Percentiles rank a stretch among this genome's conserved stretches.
These are phyloP conservation scores for Leccinum longicurvipes DNA, from an alignment of 768 basidiomycete species.

Conservation along the genomic window DNA sequence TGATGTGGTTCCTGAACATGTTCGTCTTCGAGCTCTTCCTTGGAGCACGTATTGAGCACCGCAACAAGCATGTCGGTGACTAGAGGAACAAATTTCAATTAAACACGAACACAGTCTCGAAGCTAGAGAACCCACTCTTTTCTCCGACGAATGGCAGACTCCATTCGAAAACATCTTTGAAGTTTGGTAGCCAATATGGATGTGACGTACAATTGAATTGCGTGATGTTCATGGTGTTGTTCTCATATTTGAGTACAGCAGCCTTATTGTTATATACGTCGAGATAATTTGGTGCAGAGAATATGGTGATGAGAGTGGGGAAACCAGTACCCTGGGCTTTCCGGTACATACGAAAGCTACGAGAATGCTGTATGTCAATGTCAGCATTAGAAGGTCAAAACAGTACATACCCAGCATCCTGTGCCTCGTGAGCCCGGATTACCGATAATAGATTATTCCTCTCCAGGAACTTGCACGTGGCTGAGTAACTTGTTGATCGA, in stretches of 20 bases:
- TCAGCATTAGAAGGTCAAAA: background rate
- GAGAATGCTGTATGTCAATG: background rate
- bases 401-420: slow-evolving; percentile 79
- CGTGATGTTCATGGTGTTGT: slow-evolving; percentile 93
- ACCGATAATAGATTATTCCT: slow-evolving; percentile 87
- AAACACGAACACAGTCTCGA: background rate
- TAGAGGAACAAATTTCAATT: slow-evolving; percentile 29
- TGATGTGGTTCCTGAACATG: slow-evolving; percentile 21
- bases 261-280: slow-evolving; percentile 97
- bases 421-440: slow-evolving; percentile 95
- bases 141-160: slow-evolving; percentile 95
- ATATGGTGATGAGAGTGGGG: slow-evolving; percentile 96
- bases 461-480: slow-evolving; percentile 91
- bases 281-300: slow-evolving; percentile 95
- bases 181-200: slow-evolving; percentile 95
- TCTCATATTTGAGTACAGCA: slow-evolving; percentile 94
- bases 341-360: slow-evolving; percentile 87
- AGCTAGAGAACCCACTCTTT: slow-evolving; percentile 64
- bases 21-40: slow-evolving; percentile 90
- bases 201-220: slow-evolving; percentile 81
- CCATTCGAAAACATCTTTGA: slow-evolving; percentile 99
- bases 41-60: slow-evolving; percentile 91
- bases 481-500: slow-evolving; percentile 56
- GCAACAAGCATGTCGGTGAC: slow-evolving; percentile 98
- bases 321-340: slow-evolving; percentile 93